Evolutionary conservation across 805 yeast species (phyloP).

Genomic region (Kuraishia hungarica): DNA sequence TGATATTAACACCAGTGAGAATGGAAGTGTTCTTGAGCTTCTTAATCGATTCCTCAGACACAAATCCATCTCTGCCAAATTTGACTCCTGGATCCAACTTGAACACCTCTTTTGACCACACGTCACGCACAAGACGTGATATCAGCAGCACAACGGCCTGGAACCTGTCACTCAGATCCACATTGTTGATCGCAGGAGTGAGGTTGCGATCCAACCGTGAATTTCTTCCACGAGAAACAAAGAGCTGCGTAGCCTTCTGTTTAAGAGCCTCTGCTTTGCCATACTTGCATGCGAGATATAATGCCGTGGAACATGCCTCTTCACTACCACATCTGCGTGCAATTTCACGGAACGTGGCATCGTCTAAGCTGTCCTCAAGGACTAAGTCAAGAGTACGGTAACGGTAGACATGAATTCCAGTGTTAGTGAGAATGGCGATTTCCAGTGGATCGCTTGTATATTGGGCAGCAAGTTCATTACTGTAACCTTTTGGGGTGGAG

Average conservation of each 20-base stretch:
- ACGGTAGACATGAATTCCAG: slow-evolving; percentile 68
- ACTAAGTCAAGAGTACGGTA: slow-evolving; percentile 76
- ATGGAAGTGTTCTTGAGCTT: slow-evolving; percentile 30
- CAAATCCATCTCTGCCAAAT: slow-evolving; percentile 26
- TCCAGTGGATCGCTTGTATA: slow-evolving; percentile 58
- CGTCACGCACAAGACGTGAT: slow-evolving; percentile 67
- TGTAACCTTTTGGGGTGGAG: slow-evolving; percentile 69
- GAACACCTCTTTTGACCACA: slow-evolving; percentile 74
- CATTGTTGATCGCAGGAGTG: slow-evolving; percentile 52
- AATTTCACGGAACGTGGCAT: slow-evolving; percentile 57
- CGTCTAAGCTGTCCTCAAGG: slow-evolving; percentile 56
- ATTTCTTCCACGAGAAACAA: slow-evolving; percentile 45
- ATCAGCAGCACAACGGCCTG: slow-evolving; percentile 78
- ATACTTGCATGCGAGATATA: slow-evolving; percentile 74
- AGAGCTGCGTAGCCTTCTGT: slow-evolving; percentile 39
- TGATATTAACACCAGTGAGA: slow-evolving; percentile 36
- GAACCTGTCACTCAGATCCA: slow-evolving; percentile 84
- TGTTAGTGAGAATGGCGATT: slow-evolving; percentile 75
- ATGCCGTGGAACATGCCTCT: slow-evolving; percentile 85
- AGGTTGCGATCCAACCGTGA: slow-evolving; percentile 29
- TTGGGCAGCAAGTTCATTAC: slow-evolving; percentile 82
- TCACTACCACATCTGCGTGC: slow-evolving; percentile 74
- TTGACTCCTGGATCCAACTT: slow-evolving; percentile 22
- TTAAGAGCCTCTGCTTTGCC: slow-evolving; percentile 44
- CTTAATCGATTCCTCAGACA: slow-evolving; percentile 29